Percentiles rank a stretch among this genome's conserved stretches.
Evolutionary conservation across 2,329 filamentous ascomycete genomes (phyloP).

Genomic region (Orbilia blumenaviensis): DNA sequence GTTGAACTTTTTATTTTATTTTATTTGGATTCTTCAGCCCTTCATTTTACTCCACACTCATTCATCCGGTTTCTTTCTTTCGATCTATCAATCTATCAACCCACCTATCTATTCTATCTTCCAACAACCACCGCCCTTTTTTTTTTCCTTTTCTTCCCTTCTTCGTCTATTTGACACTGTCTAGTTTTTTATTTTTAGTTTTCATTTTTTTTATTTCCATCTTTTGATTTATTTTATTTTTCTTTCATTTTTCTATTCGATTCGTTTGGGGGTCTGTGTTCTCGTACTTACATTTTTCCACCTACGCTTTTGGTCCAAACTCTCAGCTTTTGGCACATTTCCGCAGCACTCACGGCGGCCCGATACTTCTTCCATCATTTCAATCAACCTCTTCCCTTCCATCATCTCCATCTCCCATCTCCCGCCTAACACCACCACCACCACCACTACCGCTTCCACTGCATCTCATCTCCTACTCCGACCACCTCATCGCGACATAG

Average conservation of each 20-base stretch:
- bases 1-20: conserved; percentile 1
- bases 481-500: conserved; percentile 1
- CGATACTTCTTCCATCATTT: not conserved
- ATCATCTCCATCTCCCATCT: not conserved
- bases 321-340: conserved; percentile 15
- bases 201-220: not conserved
- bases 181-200: not conserved
- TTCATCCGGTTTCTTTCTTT: conserved; percentile 33
- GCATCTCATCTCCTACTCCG: not conserved
- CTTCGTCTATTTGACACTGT: too few species aligned
- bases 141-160: conserved; percentile 30
- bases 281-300: conserved; percentile 11
- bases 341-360: not conserved
- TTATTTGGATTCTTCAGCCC: conserved; percentile 53
- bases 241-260: not conserved
- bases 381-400: not conserved
- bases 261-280: not conserved
- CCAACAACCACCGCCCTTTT: too few species aligned
- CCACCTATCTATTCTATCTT: too few species aligned
- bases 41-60: conserved; percentile 40
- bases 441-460: not conserved
- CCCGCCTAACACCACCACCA: not conserved
- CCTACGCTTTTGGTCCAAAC: conserved; percentile 26
- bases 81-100: conserved; percentile 14
- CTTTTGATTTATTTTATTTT: conserved; percentile 7